Conservation (phyloP, 345 rosid species). For the Bruguiera sexangula region DNA sequence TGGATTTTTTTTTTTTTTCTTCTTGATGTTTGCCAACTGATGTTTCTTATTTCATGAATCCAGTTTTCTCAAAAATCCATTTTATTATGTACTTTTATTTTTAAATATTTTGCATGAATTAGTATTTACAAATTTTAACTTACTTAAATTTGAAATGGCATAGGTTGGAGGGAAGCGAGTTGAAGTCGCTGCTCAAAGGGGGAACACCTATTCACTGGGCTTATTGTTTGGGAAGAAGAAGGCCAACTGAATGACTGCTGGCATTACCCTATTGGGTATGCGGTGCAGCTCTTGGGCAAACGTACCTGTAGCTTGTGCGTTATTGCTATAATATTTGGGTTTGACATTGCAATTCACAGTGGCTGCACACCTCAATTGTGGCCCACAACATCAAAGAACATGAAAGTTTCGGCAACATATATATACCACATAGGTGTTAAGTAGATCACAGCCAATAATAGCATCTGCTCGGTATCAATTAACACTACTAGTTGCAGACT, state of each 20-base stretch:
- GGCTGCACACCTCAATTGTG: too few relatives aligned
- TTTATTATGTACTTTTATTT: not conserved
- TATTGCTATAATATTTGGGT: too few relatives aligned
- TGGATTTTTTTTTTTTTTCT: not conserved
- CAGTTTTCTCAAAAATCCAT: not conserved
- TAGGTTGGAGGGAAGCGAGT: conserved; percentile 80
- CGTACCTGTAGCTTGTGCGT: too few relatives aligned
- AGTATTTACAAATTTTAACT: not conserved
- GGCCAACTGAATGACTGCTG: conserved; percentile 35
- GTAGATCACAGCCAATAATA: not conserved
- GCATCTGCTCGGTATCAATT: not conserved
- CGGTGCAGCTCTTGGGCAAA: too few relatives aligned
- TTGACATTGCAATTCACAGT: too few relatives aligned
- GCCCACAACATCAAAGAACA: not conserved
- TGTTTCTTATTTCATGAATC: too few relatives aligned
- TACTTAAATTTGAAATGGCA: not conserved
- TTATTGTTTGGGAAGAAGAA: conserved; percentile 70
- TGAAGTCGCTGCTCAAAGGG: conserved; percentile 68
- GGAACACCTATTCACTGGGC: conserved; percentile 66
- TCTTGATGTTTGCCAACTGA: not conserved
- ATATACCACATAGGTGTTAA: not conserved
- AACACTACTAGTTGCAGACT: conserved; percentile 23
- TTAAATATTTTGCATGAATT: not conserved
- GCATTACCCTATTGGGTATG: not conserved
- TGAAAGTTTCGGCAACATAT: not conserved